A percentile compares a stretch with the other conserved stretches of the same genome.
Conservation (phyloP, 345 rosid genomes). For the Gossypium australe region DNA sequence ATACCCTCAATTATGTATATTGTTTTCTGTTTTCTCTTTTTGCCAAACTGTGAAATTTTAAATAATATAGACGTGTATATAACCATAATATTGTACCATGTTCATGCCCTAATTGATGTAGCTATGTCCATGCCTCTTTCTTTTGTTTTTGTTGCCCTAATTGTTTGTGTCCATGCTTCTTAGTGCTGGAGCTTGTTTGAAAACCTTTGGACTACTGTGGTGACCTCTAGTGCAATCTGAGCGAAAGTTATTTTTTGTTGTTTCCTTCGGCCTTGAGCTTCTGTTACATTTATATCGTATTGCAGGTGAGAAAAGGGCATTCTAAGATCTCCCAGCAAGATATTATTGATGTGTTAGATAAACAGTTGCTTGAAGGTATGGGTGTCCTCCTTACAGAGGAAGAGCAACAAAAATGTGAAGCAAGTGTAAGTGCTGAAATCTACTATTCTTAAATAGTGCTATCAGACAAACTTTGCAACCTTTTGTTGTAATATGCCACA, state of each 20-base stretch:
- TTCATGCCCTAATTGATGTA: neutral
- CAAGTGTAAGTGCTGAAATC: slow-evolving; percentile 48
- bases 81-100: neutral
- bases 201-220: neutral
- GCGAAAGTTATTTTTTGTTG: slow-evolving; percentile 6
- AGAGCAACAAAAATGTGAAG: slow-evolving; percentile 89
- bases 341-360: slow-evolving; percentile 83
- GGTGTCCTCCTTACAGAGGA: slow-evolving; percentile 96
- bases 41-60: neutral
- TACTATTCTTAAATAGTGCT: slow-evolving; percentile 1
- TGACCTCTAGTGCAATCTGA: slow-evolving; percentile 2
- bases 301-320: slow-evolving; percentile 87
- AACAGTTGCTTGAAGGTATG: slow-evolving; percentile 97
- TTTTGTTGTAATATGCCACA: neutral
- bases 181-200: neutral
- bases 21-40: neutral
- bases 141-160: neutral
- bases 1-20: neutral
- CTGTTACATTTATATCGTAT: slow-evolving; percentile 5
- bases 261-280: slow-evolving; percentile 8
- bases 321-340: slow-evolving; percentile 79
- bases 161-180: neutral
- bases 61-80: neutral
- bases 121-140: neutral
- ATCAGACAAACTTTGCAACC: neutral